phyloP scores from a whole-genome alignment of 306 rosid species.

The Ochetophila trinervis region DNA sequence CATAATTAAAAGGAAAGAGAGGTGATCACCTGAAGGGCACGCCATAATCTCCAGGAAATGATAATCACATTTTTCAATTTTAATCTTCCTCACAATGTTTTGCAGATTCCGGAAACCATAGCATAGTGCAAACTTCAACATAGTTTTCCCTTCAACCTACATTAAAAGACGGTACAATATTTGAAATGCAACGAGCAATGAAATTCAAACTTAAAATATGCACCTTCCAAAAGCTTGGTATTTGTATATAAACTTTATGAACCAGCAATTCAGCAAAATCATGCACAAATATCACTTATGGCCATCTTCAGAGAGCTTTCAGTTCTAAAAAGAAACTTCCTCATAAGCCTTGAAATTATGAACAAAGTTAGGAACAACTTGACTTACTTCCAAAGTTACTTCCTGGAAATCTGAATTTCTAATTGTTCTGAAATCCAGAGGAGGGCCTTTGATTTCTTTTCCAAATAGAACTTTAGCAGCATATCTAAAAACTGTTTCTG shows the following conservation, averaged over 20 bases:
- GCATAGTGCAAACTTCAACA: conserved; percentile 75
- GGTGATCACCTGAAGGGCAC: conserved; percentile 81
- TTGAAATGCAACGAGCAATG: conserved; percentile 7
- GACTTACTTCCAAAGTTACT: conserved; percentile 72
- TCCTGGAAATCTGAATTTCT: conserved; percentile 86
- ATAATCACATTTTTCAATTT: conserved; percentile 74
- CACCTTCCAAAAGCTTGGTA: background rate
- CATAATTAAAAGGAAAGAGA: background rate
- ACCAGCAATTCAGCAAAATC: background rate
- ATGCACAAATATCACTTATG: conserved; percentile 1
- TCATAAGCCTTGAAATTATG: background rate
- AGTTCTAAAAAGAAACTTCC: conserved; percentile 18
- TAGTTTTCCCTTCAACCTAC: conserved; percentile 78
- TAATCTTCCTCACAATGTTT: conserved; percentile 74
- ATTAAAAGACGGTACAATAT: conserved; percentile 19
- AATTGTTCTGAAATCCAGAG: conserved; percentile 63
- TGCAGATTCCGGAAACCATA: conserved; percentile 92
- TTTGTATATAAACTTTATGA: background rate
- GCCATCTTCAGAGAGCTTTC: background rate
- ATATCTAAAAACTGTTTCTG: conserved; percentile 71
- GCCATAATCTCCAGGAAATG: conserved; percentile 96
- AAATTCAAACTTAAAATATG: conserved; percentile 3
- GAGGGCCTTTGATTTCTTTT: conserved; percentile 65
- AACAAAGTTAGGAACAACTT: conserved; percentile 10
- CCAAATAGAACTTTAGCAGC: conserved; percentile 78